These are phyloP conservation scores for Gracilaria caudata DNA, from an alignment of 23 red algal genomes.

Conservation along the genomic window DNA sequence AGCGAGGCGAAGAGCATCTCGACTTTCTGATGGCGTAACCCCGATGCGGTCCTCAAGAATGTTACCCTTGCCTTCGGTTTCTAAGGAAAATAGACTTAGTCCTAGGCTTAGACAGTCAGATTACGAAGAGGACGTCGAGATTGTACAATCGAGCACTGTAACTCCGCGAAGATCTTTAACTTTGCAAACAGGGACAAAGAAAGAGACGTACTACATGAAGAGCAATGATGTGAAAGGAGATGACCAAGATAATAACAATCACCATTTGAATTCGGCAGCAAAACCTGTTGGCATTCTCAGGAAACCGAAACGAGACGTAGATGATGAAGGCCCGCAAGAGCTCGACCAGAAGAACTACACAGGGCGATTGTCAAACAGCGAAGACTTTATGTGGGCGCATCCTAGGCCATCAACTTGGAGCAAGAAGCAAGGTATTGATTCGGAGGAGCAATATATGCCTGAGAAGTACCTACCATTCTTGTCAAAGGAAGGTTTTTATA, in stretches of 20 bases:
- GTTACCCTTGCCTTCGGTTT: neutral
- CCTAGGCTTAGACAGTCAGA: neutral
- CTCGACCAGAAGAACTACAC: constrained; percentile 24
- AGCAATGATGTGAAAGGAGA: neutral
- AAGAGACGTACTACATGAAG: neutral
- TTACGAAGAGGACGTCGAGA: neutral
- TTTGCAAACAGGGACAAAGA: neutral
- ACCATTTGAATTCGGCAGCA: neutral
- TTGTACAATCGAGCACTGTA: neutral
- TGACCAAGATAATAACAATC: neutral
- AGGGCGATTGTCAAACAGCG: constrained; percentile 1
- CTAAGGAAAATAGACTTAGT: neutral
- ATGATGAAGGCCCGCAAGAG: neutral
- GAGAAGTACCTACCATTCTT: constrained; percentile 60
- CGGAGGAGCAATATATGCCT: constrained; percentile 59
- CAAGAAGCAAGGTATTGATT: constrained; percentile 44
- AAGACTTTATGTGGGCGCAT: constrained; percentile 59
- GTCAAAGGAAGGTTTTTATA: constrained; percentile 66
- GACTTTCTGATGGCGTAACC: constrained; percentile 27
- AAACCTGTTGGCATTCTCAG: constrained; percentile 19
- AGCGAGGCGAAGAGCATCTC: constrained; percentile 19
- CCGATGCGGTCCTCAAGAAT: constrained; percentile 35
- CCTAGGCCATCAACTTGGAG: constrained; percentile 57
- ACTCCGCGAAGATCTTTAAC: neutral
- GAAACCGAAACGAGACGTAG: constrained; percentile 9